Evolutionary conservation across 1,284 basidiomycete species (phyloP).

Genomic region (Papiliotrema terrestris): DNA sequence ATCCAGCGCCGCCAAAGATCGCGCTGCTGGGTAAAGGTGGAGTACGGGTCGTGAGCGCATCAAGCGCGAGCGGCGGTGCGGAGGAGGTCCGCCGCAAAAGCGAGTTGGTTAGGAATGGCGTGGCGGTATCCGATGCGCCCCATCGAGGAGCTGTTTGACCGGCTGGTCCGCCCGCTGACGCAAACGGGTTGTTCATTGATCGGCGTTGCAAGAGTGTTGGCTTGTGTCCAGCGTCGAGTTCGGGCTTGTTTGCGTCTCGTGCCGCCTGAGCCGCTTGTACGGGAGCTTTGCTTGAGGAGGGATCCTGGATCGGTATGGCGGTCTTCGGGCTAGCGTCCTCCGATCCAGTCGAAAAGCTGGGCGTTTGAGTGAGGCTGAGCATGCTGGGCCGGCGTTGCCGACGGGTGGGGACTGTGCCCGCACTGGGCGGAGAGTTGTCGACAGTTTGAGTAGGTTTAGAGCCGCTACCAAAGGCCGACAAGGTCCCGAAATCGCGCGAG

Average conservation of each 20-base stretch:
- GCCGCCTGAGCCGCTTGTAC: background rate
- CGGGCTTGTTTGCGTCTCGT: background rate
- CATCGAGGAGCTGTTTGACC: slow-evolving; percentile 19
- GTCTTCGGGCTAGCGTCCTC: slow-evolving; percentile 4
- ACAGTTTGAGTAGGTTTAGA: background rate
- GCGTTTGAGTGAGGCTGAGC: slow-evolving; percentile 29
- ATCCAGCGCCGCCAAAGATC: background rate
- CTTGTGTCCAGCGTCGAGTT: too few species aligned
- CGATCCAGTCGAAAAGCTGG: slow-evolving; percentile 10
- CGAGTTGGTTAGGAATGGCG: slow-evolving; percentile 11
- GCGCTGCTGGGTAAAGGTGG: slow-evolving; percentile 15
- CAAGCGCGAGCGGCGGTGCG: slow-evolving; percentile 31
- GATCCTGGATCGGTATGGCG: slow-evolving; percentile 2
- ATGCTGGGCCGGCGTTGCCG: slow-evolving; percentile 36
- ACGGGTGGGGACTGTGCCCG: slow-evolving; percentile 16
- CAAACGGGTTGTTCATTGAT: background rate
- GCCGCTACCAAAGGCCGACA: background rate
- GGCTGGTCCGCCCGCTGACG: too few species aligned
- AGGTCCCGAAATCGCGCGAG: background rate
- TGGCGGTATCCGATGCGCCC: slow-evolving; percentile 11
- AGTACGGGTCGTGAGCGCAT: slow-evolving; percentile 31
- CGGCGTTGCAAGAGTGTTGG: too few species aligned
- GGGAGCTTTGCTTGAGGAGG: background rate
- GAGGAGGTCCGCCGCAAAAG: slow-evolving; percentile 24
- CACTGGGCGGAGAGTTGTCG: slow-evolving; percentile 15